Evolutionary conservation across 2,329 filamentous ascomycete species (phyloP), one percentile per base, ranked within the genome.

Genomic region (Metarhizium sp.): DNA sequence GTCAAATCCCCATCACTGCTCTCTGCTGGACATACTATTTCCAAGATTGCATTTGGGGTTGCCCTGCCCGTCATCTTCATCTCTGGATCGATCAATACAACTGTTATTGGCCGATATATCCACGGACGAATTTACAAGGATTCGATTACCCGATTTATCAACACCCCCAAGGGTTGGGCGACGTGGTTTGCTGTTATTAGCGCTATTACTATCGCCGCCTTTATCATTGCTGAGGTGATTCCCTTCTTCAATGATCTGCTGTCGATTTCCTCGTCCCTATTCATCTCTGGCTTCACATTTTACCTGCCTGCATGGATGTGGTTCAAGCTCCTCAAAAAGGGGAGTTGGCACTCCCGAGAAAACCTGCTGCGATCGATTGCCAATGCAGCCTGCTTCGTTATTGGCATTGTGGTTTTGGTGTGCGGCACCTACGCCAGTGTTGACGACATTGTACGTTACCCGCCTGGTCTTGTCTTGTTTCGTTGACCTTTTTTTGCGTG

Each of bases 41-140:
- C 80, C 51, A 87, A 87, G 65, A 70, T 90, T 6, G 85, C 85
- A 2, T 90, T 86, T 63, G 86, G 85, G 32, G 69, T 90, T 59
- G 86, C 85, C 0, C 73, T 87, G 3, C 86, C 86, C 14, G 88
- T 86, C 54, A 90, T 90, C 65, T 78, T 89, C 62, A 84, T 90
- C 58, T 86, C 86, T 0, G 87, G 86, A 51, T 85, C 87, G 18
- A 86, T 90, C 67, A 85, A 88, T 70, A 76, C 73, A 40, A 75
- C 73, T 2, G 74, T 77, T 11, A 69, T 74, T 34, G 69, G 66
- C 3, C 73, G 75, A 20, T 78, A 77, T 57, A 66, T 78, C 58
- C 74, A 77, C 62, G 73, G 70, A 6, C 72, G 75, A 40, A 57
- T 73, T n/a, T 78, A 69, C 64, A 70, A 70, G 60, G 61, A 75